Evolutionary conservation across 345 rosid species (phyloP).

Genomic region (Heritiera fomes): DNA sequence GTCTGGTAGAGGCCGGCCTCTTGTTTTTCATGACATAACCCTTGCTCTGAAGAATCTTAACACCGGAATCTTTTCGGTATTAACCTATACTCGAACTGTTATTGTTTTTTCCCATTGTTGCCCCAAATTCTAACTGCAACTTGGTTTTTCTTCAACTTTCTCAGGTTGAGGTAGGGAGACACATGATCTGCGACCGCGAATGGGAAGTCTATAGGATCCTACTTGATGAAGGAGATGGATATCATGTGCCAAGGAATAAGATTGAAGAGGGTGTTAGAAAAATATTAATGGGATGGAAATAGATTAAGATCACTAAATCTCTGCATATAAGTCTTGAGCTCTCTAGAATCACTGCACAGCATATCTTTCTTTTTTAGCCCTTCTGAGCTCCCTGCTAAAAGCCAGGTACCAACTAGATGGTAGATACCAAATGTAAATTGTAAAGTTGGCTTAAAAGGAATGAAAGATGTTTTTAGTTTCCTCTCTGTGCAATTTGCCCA

Average conservation of each 20-base stretch:
- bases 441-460: not conserved
- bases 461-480: not conserved
- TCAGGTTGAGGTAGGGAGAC: slow-evolving; percentile 66
- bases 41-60: slow-evolving; percentile 53
- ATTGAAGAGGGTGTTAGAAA: slow-evolving; percentile 54
- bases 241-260: slow-evolving; percentile 44
- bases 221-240: slow-evolving; percentile 55
- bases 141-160: not conserved
- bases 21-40: slow-evolving; percentile 66
- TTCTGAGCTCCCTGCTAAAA: too few species aligned
- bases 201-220: slow-evolving; percentile 71
- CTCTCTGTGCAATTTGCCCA: too few species aligned
- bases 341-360: not conserved
- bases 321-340: not conserved
- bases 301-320: slow-evolving; percentile 12
- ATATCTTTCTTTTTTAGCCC: not conserved
- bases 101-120: not conserved
- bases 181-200: slow-evolving; percentile 54
- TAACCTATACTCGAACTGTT: not conserved
- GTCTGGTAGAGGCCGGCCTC: slow-evolving; percentile 70
- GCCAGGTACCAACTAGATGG: too few species aligned
- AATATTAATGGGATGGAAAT: slow-evolving; percentile 67
- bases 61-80: slow-evolving; percentile 58
- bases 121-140: not conserved
- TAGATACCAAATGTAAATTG: not conserved